phyloP scores from a whole-genome alignment of 129 eudicot genomes.

The Mikania micrantha region DNA sequence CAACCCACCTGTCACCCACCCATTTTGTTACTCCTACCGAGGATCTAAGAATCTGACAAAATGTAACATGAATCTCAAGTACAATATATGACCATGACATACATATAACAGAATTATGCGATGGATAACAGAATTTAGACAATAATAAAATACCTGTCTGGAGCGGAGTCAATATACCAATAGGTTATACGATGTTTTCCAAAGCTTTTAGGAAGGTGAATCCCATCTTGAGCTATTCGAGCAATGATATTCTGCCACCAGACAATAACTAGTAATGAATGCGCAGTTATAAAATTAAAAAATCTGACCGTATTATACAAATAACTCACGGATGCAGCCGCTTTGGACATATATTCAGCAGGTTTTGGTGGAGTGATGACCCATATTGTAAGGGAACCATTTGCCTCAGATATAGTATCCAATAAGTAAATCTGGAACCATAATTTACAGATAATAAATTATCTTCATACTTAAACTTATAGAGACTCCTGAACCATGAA shows the following conservation, averaged over 20 bases:
- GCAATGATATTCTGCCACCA: constrained; percentile 52
- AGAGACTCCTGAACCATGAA: background rate
- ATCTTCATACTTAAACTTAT: background rate
- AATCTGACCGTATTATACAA: background rate
- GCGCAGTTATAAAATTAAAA: background rate
- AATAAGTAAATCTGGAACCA: constrained; percentile 52
- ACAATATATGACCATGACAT: background rate
- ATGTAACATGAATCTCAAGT: background rate
- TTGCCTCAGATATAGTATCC: constrained; percentile 47
- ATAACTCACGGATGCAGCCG: constrained; percentile 55
- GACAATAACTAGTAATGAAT: background rate
- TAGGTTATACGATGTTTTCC: constrained; percentile 57
- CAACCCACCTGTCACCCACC: background rate
- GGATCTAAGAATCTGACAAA: background rate
- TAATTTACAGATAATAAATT: background rate
- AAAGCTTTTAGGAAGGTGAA: constrained; percentile 67
- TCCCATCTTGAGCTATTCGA: constrained; percentile 48
- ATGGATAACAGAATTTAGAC: background rate
- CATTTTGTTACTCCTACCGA: background rate
- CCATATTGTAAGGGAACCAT: constrained; percentile 66
- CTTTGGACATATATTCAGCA: constrained; percentile 46
- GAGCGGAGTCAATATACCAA: constrained; percentile 59
- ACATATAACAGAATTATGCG: background rate
- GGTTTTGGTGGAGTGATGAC: constrained; percentile 64
- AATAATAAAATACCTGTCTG: constrained; percentile 40